Conservation (phyloP, 306 rosid genomes). For the Cyamopsis tetragonoloba region DNA sequence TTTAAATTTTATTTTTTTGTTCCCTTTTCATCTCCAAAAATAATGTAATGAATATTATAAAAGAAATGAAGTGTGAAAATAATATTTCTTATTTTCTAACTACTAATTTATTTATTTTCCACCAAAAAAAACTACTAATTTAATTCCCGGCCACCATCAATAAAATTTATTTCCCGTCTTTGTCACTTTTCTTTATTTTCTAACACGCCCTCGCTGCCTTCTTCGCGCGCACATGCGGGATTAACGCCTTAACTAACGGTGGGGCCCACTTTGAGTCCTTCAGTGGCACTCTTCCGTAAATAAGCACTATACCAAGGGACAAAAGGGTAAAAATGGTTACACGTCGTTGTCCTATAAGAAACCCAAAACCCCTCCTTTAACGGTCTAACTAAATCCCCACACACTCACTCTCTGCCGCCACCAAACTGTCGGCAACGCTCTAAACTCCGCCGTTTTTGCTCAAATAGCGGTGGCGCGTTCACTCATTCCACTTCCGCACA, state of each 20-base stretch:
- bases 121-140: too few relatives aligned
- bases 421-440: conserved; percentile 50
- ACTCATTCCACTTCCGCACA: background rate
- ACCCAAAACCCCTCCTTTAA: conserved; percentile 30
- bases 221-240: conserved; percentile 43
- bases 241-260: conserved; percentile 65
- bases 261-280: conserved; percentile 39
- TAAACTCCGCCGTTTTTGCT: background rate
- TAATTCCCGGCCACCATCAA: too few relatives aligned
- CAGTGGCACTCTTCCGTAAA: conserved; percentile 41
- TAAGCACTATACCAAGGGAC: conserved; percentile 16
- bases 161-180: background rate
- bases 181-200: background rate
- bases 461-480: conserved; percentile 8
- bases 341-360: conserved; percentile 20
- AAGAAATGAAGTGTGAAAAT: too few relatives aligned
- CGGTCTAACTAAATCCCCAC: conserved; percentile 29
- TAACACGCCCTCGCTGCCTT: conserved; percentile 17
- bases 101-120: too few relatives aligned
- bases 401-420: conserved; percentile 30
- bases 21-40: too few relatives aligned
- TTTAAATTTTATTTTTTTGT: too few relatives aligned
- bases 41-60: too few relatives aligned
- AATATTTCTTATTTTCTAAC: too few relatives aligned
- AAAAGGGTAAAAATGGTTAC: background rate